A percentile compares a stretch with the other conserved stretches of the same genome.
phyloP scores from a whole-genome alignment of 768 basidiomycete genomes.

The Kwoniella sp. region DNA sequence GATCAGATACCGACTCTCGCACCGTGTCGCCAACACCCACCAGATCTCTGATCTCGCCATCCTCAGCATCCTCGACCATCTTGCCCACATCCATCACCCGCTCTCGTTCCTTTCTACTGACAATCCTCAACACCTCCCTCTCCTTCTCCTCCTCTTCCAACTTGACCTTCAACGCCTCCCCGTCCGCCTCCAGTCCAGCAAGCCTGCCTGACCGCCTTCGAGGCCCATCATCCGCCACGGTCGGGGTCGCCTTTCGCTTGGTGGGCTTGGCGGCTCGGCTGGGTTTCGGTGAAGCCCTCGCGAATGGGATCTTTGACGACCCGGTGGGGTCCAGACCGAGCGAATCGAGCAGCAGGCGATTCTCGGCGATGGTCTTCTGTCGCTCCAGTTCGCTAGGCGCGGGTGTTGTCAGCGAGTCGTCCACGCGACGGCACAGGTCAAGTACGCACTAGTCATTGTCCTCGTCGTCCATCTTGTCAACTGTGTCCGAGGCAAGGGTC shows the following conservation, averaged over 20 bases:
- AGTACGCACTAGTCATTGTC: conserved; percentile 43
- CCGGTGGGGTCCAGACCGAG: conserved; percentile 41
- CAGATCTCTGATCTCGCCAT: conserved; percentile 16
- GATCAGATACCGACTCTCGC: neutral
- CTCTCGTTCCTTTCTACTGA: conserved; percentile 33
- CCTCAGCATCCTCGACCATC: conserved; percentile 35
- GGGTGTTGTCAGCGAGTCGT: neutral
- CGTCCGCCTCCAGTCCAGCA: conserved; percentile 38
- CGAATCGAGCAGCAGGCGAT: conserved; percentile 41
- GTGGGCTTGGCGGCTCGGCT: conserved; percentile 11
- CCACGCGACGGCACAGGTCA: neutral
- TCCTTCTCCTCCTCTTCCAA: conserved; percentile 38
- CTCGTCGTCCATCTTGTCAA: conserved; percentile 37
- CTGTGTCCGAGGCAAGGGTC: neutral
- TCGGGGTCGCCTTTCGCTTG: conserved; percentile 22
- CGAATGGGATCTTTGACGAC: conserved; percentile 20
- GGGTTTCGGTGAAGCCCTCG: conserved; percentile 4
- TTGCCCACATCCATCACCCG: conserved; percentile 29
- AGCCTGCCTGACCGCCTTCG: conserved; percentile 35
- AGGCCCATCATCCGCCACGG: conserved; percentile 28
- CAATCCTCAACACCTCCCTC: conserved; percentile 31
- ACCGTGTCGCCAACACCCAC: conserved; percentile 8
- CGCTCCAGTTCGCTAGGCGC: conserved; percentile 44
- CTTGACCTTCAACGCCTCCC: conserved; percentile 26
- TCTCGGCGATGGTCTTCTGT: conserved; percentile 45